Conservation (phyloP, 2,329 filamentous ascomycete genomes). For the Cercospora canescens region DNA sequence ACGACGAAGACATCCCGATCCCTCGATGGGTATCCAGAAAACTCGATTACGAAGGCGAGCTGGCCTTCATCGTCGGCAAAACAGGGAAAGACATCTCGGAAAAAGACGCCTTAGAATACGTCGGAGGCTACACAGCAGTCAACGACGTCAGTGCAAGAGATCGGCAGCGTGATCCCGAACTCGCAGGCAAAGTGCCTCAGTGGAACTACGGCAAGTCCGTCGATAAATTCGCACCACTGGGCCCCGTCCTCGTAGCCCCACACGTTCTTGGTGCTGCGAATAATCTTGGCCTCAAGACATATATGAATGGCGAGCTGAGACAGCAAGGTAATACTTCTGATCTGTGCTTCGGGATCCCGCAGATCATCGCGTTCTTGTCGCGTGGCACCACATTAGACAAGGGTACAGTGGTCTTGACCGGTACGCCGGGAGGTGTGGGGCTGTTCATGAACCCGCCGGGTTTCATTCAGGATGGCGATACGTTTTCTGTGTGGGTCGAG, state of each 20-base stretch:
- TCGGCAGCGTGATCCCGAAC: not conserved
- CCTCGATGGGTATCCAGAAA: not conserved
- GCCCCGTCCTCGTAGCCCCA: not conserved
- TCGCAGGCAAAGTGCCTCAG: not conserved
- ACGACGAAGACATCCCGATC: not conserved
- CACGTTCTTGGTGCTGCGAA: not conserved
- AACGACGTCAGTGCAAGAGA: not conserved
- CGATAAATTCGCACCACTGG: not conserved
- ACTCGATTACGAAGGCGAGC: not conserved
- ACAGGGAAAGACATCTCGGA: not conserved
- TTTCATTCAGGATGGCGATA: not conserved
- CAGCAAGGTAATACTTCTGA: not conserved
- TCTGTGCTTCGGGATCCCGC: not conserved
- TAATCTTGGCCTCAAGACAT: not conserved
- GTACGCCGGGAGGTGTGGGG: not conserved
- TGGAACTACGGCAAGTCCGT: not conserved
- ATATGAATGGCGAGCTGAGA: not conserved
- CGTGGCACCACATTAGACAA: not conserved
- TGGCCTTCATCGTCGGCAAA: not conserved
- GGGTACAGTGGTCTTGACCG: not conserved
- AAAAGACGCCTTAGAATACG: not conserved
- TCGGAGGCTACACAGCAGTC: not conserved
- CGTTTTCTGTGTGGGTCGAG: not conserved
- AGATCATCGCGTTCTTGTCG: not conserved
- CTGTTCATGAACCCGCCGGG: not conserved